These are phyloP conservation scores for Penicillium sp. DNA, from an alignment of 2,329 filamentous ascomycete species.

Conservation along the genomic window DNA sequence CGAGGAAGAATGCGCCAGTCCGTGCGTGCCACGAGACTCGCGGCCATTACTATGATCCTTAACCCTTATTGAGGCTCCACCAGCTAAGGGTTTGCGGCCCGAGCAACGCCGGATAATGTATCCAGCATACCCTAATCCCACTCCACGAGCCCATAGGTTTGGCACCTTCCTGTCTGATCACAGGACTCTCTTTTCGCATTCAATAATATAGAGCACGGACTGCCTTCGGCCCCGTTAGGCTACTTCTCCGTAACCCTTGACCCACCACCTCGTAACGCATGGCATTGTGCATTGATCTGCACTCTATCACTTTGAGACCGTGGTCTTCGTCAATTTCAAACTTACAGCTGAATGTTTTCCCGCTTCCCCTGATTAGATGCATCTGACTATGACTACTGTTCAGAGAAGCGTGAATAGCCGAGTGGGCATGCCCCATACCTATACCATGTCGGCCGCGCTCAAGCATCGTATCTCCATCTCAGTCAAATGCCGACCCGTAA, in stretches of 20 bases:
- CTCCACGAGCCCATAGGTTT: too few species aligned
- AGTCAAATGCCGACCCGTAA: neutral
- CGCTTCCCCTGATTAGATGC: conserved; percentile 13
- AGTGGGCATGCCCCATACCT: neutral
- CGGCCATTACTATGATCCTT: neutral
- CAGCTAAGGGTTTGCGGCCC: neutral
- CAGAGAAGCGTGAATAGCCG: too few species aligned
- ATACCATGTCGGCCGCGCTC: neutral
- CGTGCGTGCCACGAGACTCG: neutral
- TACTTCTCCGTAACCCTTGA: conserved; percentile 10
- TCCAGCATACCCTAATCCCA: neutral
- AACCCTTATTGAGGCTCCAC: too few species aligned
- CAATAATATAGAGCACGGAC: conserved; percentile 6
- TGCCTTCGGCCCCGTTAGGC: conserved; percentile 8
- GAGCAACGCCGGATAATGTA: neutral
- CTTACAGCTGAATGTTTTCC: conserved; percentile 6
- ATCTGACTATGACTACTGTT: neutral
- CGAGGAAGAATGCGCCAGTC: neutral
- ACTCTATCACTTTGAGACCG: neutral
- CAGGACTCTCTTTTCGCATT: conserved; percentile 5
- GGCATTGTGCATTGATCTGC: too few species aligned
- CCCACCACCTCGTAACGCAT: neutral
- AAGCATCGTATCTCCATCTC: neutral
- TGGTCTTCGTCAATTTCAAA: conserved; percentile 1
- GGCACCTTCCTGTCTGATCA: conserved; percentile 3